Percentiles rank a stretch among this genome's conserved stretches.
phyloP scores from a whole-genome alignment of 306 rosid genomes.

The Dicorynia guianensis region DNA sequence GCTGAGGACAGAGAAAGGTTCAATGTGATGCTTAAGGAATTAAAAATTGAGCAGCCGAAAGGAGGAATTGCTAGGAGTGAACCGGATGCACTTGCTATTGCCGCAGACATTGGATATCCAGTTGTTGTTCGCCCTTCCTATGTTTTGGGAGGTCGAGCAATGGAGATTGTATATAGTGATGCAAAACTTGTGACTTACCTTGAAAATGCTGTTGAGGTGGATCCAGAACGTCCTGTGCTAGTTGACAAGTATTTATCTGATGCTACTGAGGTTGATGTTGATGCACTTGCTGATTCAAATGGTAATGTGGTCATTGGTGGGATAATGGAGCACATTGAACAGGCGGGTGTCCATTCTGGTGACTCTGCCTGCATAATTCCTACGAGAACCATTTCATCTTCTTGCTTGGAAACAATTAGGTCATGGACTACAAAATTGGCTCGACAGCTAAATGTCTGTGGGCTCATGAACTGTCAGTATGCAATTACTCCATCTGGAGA shows the following conservation, averaged over 20 bases:
- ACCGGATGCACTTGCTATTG: constrained; percentile 83
- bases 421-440: constrained; percentile 91
- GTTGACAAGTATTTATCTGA: constrained; percentile 88
- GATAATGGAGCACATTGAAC: constrained; percentile 99
- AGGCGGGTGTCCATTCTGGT: constrained; percentile 98
- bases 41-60: constrained; percentile 93
- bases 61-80: constrained; percentile 99
- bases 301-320: constrained; percentile 99
- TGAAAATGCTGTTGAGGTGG: constrained; percentile 93
- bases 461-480: constrained; percentile 97
- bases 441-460: constrained; percentile 76
- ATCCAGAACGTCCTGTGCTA: constrained; percentile 95
- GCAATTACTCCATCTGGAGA: constrained; percentile 82
- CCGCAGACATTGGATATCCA: constrained; percentile 86
- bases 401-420: constrained; percentile 82
- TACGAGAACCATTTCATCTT: constrained; percentile 74
- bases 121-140: constrained; percentile 96
- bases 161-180: constrained; percentile 93
- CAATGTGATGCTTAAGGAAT: constrained; percentile 76
- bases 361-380: constrained; percentile 96
- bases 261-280: constrained; percentile 93
- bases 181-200: constrained; percentile 81
- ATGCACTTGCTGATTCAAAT: constrained; percentile 91
- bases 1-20: constrained; percentile 98
- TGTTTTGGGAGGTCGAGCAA: constrained; percentile 97